Evolutionary conservation across 1,284 basidiomycete genomes (phyloP), one percentile per base, ranked within the genome.

Genomic region (Bjerkandera adusta): DNA sequence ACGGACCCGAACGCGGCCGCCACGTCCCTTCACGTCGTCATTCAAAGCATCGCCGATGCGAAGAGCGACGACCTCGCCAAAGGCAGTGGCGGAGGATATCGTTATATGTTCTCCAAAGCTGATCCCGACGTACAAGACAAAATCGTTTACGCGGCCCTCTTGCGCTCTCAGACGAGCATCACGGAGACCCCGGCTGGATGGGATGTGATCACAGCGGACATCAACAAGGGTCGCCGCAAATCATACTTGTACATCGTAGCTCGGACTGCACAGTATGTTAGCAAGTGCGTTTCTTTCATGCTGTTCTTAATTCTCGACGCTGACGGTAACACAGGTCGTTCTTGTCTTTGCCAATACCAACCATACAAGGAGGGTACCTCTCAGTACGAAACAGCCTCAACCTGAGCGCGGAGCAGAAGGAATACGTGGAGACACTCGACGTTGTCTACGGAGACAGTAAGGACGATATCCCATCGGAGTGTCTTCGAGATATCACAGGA

Each of bases 41-140:
- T 45, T 1, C 48, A 49, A 20, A 13, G 11, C 5, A 29, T 15
- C 11, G 7, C 42, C 3, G 36, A 30, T 16, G 25, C 27, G 5
- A 36, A 29, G 20, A 44, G 44, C 43, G 43, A 49, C 48, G 48
- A 49, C 25, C 43, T 49, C 16, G 48, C 48, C 6, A 40, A 40
- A 25, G 48, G 48, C 3, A 35, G 36, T 7, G 48, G 48, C 10
- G 48, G 48, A 4, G 48, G 42, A 0, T 49, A 45, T 26, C 36
- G 48, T 2, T 49, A 49, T 10, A 26, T 49, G 3, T 44, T 45
- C 18, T 36, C 36, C 1, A 38, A 41, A 16, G 7, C 36, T 8
- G 48, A 49, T 18, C 15, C 26, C 5, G 42, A 44, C 42, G 40
- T 27, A 24, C 37, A 27, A 3, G 26, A 29, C 20, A 49, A 49